Evolutionary conservation across 2,329 filamentous ascomycete species (phyloP).

Genomic region (Epichloe brachyelytri): DNA sequence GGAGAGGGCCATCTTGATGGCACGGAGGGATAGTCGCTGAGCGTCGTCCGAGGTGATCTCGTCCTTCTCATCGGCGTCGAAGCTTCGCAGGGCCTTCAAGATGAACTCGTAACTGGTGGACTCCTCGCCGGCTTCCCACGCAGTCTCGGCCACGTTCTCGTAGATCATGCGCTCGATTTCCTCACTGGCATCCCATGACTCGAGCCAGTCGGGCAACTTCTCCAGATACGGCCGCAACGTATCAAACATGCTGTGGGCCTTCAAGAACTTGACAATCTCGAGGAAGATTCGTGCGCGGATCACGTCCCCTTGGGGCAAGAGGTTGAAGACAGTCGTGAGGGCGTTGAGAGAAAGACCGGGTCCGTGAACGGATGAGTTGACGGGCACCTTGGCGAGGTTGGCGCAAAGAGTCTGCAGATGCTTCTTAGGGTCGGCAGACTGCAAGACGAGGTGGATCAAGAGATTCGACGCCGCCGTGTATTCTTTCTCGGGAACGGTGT

Average conservation of each 20-base stretch:
- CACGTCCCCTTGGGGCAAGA: constrained; percentile 62
- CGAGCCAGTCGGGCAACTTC: constrained; percentile 70
- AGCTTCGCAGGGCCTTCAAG: constrained; percentile 47
- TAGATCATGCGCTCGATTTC: constrained; percentile 79
- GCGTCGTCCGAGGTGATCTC: constrained; percentile 47
- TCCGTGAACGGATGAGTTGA: constrained; percentile 74
- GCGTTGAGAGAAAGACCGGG: constrained; percentile 77
- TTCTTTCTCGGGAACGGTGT: constrained; percentile 86
- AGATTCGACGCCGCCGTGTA: constrained; percentile 95
- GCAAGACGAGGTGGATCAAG: constrained; percentile 81
- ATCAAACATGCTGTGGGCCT: constrained; percentile 64
- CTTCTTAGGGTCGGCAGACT: constrained; percentile 72
- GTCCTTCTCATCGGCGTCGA: constrained; percentile 41
- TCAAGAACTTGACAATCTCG: constrained; percentile 75
- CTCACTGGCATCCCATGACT: constrained; percentile 68
- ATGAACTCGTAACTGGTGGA: constrained; percentile 56
- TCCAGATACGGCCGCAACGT: constrained; percentile 72
- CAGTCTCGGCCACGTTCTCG: constrained; percentile 68
- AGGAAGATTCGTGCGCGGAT: constrained; percentile 84
- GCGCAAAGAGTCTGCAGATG: constrained; percentile 80
- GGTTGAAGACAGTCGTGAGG: constrained; percentile 94
- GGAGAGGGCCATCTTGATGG: constrained; percentile 39
- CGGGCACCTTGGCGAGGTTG: constrained; percentile 78
- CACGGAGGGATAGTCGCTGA: constrained; percentile 45
- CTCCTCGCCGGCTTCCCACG: constrained; percentile 63